phyloP scores from a whole-genome alignment of 352 stramenopile genomes.

The Saprolegnia diclina region DNA sequence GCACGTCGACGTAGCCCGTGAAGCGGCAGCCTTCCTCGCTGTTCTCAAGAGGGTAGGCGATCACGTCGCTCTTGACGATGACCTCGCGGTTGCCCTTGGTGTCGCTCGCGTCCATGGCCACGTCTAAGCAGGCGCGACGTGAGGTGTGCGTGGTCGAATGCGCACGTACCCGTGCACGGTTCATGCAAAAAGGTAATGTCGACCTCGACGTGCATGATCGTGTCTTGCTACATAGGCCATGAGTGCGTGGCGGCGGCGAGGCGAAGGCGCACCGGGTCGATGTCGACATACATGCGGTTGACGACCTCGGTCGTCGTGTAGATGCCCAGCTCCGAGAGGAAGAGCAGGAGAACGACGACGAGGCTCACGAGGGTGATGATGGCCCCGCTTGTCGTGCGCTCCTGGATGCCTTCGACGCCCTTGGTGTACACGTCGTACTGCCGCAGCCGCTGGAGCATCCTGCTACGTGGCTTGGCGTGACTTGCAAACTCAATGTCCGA shows the following conservation, averaged over 20 bases:
- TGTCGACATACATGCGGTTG: conserved; percentile 87
- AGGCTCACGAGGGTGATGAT: conserved; percentile 80
- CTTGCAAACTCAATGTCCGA: background rate
- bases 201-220: conserved; percentile 69
- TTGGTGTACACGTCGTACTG: conserved; percentile 86
- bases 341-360: conserved; percentile 57
- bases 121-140: conserved; percentile 37
- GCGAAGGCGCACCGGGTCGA: conserved; percentile 42
- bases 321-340: conserved; percentile 78
- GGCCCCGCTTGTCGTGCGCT: conserved; percentile 76
- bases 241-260: background rate
- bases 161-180: conserved; percentile 48
- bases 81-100: conserved; percentile 82
- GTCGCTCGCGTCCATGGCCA: conserved; percentile 80
- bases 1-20: conserved; percentile 54
- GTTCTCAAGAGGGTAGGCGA: conserved; percentile 40
- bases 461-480: background rate
- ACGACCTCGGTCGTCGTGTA: conserved; percentile 81
- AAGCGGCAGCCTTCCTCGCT: conserved; percentile 67
- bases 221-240: conserved; percentile 56
- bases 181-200: conserved; percentile 81
- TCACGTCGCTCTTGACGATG: conserved; percentile 56
- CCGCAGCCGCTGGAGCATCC: conserved; percentile 54
- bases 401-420: conserved; percentile 85
- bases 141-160: background rate